Base-by-base conservation (phyloP, 1,139 yeast species). In the Yamadazyma atlantica region DNA sequence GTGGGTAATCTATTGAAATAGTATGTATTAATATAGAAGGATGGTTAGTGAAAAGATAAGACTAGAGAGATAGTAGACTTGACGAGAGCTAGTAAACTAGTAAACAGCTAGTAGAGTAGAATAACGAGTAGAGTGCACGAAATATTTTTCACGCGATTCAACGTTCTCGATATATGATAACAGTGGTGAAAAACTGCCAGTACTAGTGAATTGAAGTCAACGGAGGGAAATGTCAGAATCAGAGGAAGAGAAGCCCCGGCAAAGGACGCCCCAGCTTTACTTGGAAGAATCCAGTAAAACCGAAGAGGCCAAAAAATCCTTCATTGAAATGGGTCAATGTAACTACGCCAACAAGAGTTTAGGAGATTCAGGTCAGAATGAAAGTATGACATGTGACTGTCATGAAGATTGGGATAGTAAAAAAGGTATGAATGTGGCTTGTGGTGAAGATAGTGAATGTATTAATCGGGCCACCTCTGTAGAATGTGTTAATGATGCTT, bases 381-480 rank as follows among this genome's bases (percentile, higher is more conserved):
- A 85, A 51, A 75, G 74, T 50, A 88, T 92, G 94, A 79, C 92
- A 14, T 92, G 98, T 70, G 97, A 89, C 53, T 92, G 98, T 69
- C 58, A 52, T 25, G 81, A 77, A 45, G 58, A 68, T 3, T 67
- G 74, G 70, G 73, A 69, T 48, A 43, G 60, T 11, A 51, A 46
- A 3, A 32, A 43, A 18, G 54, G 57, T 44, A 43, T 28, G 29
- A 88, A 88, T 55, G 49, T 57, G 26, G 96, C 97, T 3, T 92
- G 98, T 72, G 87, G 81, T 22, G 88, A 85, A 29, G 85, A 84
- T 46, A 81, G 90, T 17, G 89, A 84, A 58, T 92, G 98, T 73
- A 89, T 92, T 50, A 92, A 92, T 60, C 66, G 97, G 37, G 77
- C 88, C 42, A 92, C 97, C 0, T 83, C 90, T 30, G 90, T 92